A percentile compares a stretch with the other conserved stretches of the same genome.
phyloP scores from a whole-genome alignment of 805 yeast species.

The Saccharomycopsis guyanensis region DNA sequence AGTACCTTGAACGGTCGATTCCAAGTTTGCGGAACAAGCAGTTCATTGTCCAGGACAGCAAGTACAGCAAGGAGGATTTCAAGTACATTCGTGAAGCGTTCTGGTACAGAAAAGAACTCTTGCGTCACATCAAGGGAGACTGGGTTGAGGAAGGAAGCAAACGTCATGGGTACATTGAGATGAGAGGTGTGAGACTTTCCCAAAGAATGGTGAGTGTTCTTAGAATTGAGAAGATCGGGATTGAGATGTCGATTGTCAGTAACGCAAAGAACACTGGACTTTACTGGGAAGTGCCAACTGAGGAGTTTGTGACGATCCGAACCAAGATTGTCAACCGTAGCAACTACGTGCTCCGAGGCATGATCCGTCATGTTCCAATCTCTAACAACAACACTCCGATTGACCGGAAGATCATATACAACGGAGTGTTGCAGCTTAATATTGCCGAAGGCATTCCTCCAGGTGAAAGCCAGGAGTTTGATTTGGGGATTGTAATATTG shows the following conservation, averaged over 20 bases:
- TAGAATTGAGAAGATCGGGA: constrained; percentile 39
- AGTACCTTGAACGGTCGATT: constrained; percentile 42
- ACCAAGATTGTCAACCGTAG: constrained; percentile 46
- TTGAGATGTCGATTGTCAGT: constrained; percentile 30
- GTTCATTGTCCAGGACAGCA: constrained; percentile 44
- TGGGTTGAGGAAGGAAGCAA: constrained; percentile 47
- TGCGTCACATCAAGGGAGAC: constrained; percentile 50
- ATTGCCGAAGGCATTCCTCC: constrained; percentile 37
- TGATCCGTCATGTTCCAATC: constrained; percentile 52
- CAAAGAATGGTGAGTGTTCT: constrained; percentile 52
- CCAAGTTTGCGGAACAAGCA: constrained; percentile 71
- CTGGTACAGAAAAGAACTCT: constrained; percentile 71
- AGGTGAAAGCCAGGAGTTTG: constrained; percentile 34
- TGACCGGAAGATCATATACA: constrained; percentile 56
- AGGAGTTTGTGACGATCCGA: constrained; percentile 43
- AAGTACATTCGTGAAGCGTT: constrained; percentile 52
- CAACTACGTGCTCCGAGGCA: constrained; percentile 37
- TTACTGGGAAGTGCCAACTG: constrained; percentile 32
- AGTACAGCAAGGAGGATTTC: constrained; percentile 49
- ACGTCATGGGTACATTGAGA: constrained; percentile 52
- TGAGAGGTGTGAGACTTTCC: constrained; percentile 58
- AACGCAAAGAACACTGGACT: constrained; percentile 25
- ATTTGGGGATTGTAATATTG: constrained; percentile 54
- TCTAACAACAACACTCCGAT: constrained; percentile 29
- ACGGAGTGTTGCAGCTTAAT: constrained; percentile 64